A percentile compares a stretch with the other conserved stretches of the same genome.
Evolutionary conservation across 441 rosid genomes (phyloP).

Genomic region (Mallotus repandus): DNA sequence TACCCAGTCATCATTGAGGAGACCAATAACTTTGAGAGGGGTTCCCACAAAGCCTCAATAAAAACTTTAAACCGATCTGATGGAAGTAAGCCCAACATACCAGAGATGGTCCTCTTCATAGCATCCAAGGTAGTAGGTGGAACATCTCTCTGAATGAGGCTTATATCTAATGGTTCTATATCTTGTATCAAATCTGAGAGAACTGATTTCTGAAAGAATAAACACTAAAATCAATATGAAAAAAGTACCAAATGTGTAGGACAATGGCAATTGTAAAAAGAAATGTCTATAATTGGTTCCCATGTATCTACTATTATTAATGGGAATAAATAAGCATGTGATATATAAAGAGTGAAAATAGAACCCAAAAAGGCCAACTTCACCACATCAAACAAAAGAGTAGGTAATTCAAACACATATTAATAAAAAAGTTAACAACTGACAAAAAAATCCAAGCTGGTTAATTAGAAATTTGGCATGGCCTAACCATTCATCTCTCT

Average conservation of each 20-base stretch:
- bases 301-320: not conserved
- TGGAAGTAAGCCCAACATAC: conserved; percentile 95
- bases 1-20: conserved; percentile 99
- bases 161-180: conserved; percentile 88
- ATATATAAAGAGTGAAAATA: not conserved
- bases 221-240: not conserved
- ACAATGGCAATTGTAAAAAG: not conserved
- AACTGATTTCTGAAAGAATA: conserved; percentile 50
- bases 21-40: conserved; percentile 76
- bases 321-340: not conserved
- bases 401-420: not conserved
- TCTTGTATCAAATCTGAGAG: conserved; percentile 72
- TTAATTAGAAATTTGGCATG: not conserved
- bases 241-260: not conserved
- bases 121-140: conserved; percentile 84
- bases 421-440: not conserved
- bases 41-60: conserved; percentile 90
- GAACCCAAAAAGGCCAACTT: not conserved
- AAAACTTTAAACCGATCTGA: conserved; percentile 84
- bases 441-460: not conserved
- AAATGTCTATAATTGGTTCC: not conserved
- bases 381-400: not conserved
- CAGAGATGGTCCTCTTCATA: conserved; percentile 92
- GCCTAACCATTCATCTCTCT: not conserved
- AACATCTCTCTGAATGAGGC: conserved; percentile 84